Conservation (phyloP, 106 monocot species). For the Dioscorea dumetorum region DNA sequence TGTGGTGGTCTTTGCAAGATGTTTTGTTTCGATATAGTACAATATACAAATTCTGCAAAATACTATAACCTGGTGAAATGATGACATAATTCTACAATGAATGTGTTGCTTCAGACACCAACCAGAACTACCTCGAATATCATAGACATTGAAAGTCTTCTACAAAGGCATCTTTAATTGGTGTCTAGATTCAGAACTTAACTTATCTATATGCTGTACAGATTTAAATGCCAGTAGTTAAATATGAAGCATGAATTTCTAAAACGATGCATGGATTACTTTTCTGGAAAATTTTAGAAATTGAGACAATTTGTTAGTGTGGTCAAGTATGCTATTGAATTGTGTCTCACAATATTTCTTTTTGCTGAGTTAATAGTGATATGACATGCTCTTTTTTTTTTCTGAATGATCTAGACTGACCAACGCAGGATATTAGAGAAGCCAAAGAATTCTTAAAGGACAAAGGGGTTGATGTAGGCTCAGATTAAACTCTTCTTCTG, state of each 20-base stretch:
- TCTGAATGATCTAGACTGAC: background rate
- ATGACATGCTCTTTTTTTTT: background rate
- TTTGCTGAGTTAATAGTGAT: background rate
- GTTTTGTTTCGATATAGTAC: too few relatives aligned
- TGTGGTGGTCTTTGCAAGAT: too few relatives aligned
- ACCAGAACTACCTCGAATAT: too few relatives aligned
- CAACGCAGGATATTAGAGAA: conserved; percentile 49
- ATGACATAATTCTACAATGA: too few relatives aligned
- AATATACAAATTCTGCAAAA: too few relatives aligned
- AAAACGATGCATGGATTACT: background rate
- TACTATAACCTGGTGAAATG: too few relatives aligned
- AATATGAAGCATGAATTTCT: background rate
- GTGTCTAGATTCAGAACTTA: too few relatives aligned
- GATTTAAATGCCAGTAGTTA: too few relatives aligned
- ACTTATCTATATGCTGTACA: too few relatives aligned
- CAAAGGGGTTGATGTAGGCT: conserved; percentile 43
- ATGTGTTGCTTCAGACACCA: too few relatives aligned
- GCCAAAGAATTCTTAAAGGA: conserved; percentile 49
- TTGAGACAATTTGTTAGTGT: background rate
- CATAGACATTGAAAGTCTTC: too few relatives aligned
- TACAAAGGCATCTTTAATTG: too few relatives aligned
- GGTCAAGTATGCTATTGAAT: background rate
- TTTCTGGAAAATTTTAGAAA: background rate
- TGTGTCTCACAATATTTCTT: background rate
- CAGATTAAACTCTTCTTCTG: conserved; percentile 11